These are phyloP conservation scores for Penicillium olsonii DNA, from an alignment of 2,329 filamentous ascomycete genomes.

Conservation along the genomic window DNA sequence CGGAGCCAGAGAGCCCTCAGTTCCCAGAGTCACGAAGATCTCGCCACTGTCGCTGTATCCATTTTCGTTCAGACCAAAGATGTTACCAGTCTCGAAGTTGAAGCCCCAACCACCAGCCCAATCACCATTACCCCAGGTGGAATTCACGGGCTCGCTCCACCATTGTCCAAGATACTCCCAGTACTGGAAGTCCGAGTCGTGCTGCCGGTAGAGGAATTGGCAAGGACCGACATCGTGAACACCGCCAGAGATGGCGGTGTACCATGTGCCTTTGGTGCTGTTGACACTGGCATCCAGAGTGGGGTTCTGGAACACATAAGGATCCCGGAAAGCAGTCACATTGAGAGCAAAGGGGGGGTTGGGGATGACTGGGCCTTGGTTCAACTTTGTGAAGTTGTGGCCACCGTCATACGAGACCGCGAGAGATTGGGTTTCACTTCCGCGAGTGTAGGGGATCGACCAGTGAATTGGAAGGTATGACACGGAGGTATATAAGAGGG, in stretches of 20 bases:
- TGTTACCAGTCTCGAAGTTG: slow-evolving; percentile 22
- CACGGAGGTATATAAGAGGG: slow-evolving; percentile 52
- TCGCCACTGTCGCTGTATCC: slow-evolving; percentile 18
- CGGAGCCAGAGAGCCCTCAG: slow-evolving; percentile 14
- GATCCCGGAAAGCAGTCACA: slow-evolving; percentile 24
- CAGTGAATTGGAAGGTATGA: slow-evolving; percentile 49
- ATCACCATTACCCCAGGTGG: slow-evolving; percentile 21
- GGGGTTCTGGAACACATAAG: slow-evolving; percentile 19
- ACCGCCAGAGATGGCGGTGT: slow-evolving; percentile 21
- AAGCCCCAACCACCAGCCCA: slow-evolving; percentile 23
- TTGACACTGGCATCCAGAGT: slow-evolving; percentile 10
- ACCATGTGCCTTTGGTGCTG: slow-evolving; percentile 17
- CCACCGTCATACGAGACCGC: slow-evolving; percentile 50
- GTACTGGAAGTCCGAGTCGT: slow-evolving; percentile 16
- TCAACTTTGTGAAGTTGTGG: slow-evolving; percentile 49
- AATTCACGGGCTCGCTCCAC: slow-evolving; percentile 21
- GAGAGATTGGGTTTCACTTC: slow-evolving; percentile 50
- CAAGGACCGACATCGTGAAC: slow-evolving; percentile 16
- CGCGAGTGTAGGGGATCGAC: slow-evolving; percentile 45
- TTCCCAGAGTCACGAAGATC: slow-evolving; percentile 19
- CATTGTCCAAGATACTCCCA: slow-evolving; percentile 24
- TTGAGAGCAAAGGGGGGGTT: slow-evolving; percentile 16
- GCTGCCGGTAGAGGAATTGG: slow-evolving; percentile 21
- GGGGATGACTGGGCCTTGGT: slow-evolving; percentile 49
- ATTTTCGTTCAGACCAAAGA: slow-evolving; percentile 15